Evolutionary conservation across 2,329 filamentous ascomycete genomes (phyloP).

Genomic region (Aureobasidium sp.): DNA sequence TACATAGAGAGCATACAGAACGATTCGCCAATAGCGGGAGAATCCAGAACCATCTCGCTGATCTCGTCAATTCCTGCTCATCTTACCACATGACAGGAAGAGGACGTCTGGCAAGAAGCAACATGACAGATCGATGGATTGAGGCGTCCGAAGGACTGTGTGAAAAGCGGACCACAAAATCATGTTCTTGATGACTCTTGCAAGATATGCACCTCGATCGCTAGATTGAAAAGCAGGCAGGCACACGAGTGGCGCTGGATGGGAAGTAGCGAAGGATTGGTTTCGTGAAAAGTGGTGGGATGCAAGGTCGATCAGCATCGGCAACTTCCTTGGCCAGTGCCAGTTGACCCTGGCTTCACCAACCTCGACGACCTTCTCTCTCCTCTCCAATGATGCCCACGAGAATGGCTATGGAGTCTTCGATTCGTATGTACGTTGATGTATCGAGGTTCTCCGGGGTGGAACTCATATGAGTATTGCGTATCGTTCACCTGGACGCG

Average conservation of each 20-base stretch:
- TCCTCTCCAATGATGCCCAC: background rate
- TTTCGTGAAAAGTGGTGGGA: slow-evolving; percentile 1
- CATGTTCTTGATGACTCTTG: background rate
- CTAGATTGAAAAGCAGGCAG: background rate
- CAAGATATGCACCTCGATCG: background rate
- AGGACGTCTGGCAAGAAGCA: background rate
- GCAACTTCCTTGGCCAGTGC: background rate
- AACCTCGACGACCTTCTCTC: background rate
- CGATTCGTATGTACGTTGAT: background rate
- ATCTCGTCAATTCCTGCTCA: background rate
- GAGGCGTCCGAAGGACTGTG: background rate
- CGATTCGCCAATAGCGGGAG: background rate
- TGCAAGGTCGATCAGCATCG: background rate
- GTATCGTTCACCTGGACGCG: background rate
- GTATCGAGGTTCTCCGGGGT: background rate
- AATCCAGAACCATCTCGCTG: background rate
- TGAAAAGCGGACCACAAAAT: background rate
- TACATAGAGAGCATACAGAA: background rate
- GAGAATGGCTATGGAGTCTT: too few relatives aligned
- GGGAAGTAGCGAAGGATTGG: background rate
- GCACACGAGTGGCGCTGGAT: background rate
- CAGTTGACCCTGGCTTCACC: background rate
- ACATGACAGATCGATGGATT: background rate
- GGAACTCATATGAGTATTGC: too few relatives aligned
- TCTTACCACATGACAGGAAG: background rate